Base-by-base conservation (phyloP, 495 filamentous ascomycete species). In the Chaetomidium leptoderma region DNA sequence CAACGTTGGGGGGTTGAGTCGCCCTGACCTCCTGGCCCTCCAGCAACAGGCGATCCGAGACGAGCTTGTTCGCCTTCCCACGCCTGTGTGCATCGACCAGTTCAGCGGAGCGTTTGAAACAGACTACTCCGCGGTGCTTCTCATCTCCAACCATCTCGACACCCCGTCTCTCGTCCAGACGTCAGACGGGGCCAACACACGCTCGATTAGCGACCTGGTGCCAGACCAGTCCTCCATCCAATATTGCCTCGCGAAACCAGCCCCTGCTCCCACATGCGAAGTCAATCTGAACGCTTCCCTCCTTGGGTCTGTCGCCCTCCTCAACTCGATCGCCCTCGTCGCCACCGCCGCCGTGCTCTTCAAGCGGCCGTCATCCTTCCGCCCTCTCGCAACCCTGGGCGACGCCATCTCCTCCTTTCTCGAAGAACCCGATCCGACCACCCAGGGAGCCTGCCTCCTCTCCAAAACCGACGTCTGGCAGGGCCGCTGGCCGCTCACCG, bases 401-500 rank as follows among this genome's bases (percentile, higher is more conserved):
- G 76, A 78, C 45, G 67, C 76, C 30, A 71, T 78, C 56, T 57
- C 64, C 47, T 77, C 74, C n/a, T 78, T 77, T 55, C 72, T 78
- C 44, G 62, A 57, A 14, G 59, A 72, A 6, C 73, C 76, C 0
- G 74, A 77, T 49, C 54, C 63, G 2, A 65, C 63, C 9, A 75
- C 75, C 2, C 64, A 57, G 16, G 65, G 64, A 19, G 57, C 63
- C 17, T 77, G 67, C 35, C 68, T 78, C 19, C 63, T 78, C 19
- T 67, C 70, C 21, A 77, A 76, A 50, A 30, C 60, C 30, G 73
- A 78, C 55, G 66, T 77, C 53, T 57, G 62, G n/a, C 58, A 67
- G 19, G 72, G 71, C 17, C 54, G 65, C 46, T 78, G 76, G 75
- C 67, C 66, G 3, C 58, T 59, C 44, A 63, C 42, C 2, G 30